Percentiles rank a stretch among this genome's conserved stretches.
Conservation (phyloP, 2,329 filamentous ascomycete species). For the Hysterium pulicare region DNA sequence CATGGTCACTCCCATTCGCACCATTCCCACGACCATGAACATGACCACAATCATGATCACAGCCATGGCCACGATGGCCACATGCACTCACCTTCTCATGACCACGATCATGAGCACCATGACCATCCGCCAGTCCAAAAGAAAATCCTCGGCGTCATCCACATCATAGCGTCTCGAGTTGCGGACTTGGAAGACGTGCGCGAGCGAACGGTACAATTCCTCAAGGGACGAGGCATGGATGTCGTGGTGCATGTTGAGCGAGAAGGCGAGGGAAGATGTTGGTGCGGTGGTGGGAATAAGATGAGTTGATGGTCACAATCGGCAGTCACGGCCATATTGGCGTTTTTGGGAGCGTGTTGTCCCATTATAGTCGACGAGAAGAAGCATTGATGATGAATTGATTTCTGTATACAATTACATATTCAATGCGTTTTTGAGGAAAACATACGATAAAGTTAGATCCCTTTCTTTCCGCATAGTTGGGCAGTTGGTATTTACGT, state of each 20-base stretch:
- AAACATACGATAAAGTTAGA: too few relatives aligned
- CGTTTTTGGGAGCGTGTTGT: too few relatives aligned
- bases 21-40: constrained; percentile 25
- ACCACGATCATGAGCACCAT: constrained; percentile 29
- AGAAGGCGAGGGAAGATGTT: constrained; percentile 68
- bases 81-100: constrained; percentile 27
- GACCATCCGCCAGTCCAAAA: constrained; percentile 34
- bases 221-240: constrained; percentile 70
- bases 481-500: too few relatives aligned
- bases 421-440: too few relatives aligned
- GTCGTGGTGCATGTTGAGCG: constrained; percentile 84
- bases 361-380: too few relatives aligned
- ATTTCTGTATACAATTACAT: too few relatives aligned
- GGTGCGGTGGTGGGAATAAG: constrained; percentile 54
- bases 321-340: too few relatives aligned
- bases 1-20: constrained; percentile 31
- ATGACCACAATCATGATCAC: constrained; percentile 32
- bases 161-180: constrained; percentile 70
- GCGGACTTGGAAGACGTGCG: constrained; percentile 80
- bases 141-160: constrained; percentile 76
- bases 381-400: too few relatives aligned
- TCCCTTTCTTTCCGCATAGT: too few relatives aligned
- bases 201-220: constrained; percentile 69
- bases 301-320: constrained; percentile 3
- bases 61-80: constrained; percentile 24